Evolutionary conservation across 148 eudicot genomes (phyloP).

Genomic region (Oxyria digyna): DNA sequence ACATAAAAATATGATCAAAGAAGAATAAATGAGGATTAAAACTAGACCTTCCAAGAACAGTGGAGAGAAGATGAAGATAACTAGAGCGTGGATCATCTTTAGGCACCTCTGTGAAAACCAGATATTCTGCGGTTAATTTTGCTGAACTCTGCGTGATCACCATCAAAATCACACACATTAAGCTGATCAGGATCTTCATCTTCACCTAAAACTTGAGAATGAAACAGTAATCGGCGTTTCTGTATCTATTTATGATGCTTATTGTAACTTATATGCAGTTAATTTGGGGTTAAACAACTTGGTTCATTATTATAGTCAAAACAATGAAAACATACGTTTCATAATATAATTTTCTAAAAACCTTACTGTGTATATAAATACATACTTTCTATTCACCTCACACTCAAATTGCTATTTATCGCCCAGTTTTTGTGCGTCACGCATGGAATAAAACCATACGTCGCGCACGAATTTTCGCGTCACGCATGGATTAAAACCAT

Average conservation of each 20-base stretch:
- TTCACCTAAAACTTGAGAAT: background rate
- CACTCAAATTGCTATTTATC: no score
- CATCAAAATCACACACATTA: background rate
- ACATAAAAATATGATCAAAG: no score
- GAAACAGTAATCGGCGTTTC: background rate
- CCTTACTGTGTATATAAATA: no score
- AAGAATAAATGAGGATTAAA: no score
- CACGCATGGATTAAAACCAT: no score
- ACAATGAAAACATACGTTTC: no score
- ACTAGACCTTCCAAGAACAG: conserved; percentile 39
- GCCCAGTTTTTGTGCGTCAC: no score
- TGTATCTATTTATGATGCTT: background rate
- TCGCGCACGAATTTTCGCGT: no score
- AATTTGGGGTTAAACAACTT: background rate
- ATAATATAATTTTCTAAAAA: no score
- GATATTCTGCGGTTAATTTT: conserved; percentile 17
- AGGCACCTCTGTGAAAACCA: conserved; percentile 66
- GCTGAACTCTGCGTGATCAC: background rate
- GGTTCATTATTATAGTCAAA: background rate
- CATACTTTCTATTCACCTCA: no score
- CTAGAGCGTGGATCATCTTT: conserved; percentile 29
- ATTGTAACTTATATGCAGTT: background rate
- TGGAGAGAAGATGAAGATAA: conserved; percentile 47
- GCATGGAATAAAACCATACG: no score
- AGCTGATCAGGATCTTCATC: background rate